Conservation (phyloP, 2,329 filamentous ascomycete genomes). For the Fusarium guadeloupense region DNA sequence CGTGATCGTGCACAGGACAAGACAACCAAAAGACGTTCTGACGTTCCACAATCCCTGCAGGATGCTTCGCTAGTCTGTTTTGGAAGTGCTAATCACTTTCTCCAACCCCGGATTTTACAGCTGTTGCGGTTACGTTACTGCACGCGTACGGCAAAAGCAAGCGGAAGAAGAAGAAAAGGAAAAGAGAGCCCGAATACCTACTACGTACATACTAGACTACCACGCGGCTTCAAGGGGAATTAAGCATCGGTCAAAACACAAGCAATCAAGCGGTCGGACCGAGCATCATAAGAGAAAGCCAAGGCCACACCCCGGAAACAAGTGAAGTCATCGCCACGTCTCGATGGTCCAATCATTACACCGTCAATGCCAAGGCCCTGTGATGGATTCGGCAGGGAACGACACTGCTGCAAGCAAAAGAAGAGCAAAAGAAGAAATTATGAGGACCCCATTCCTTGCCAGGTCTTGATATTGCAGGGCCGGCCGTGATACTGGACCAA, state of each 20-base stretch:
- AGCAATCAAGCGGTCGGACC: constrained; percentile 20
- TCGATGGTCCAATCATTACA: constrained; percentile 36
- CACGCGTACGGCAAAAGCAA: neutral
- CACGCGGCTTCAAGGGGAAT: neutral
- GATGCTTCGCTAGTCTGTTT: constrained; percentile 19
- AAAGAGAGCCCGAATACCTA: no score
- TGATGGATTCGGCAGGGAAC: constrained; percentile 39
- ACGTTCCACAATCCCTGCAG: constrained; percentile 31
- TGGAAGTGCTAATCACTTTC: neutral
- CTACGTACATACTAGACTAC: no score
- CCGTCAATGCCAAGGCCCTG: constrained; percentile 12
- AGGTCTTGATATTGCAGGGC: neutral
- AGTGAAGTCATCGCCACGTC: constrained; percentile 43
- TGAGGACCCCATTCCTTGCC: neutral
- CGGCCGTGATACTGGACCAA: neutral
- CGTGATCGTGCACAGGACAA: constrained; percentile 19
- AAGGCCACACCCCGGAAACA: constrained; percentile 18
- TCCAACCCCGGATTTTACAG: constrained; percentile 31
- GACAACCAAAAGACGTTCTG: neutral
- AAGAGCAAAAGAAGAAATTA: neutral
- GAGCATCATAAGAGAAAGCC: constrained; percentile 13
- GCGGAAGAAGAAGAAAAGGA: neutral
- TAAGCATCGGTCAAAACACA: neutral
- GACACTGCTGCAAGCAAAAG: constrained; percentile 14
- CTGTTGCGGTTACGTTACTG: constrained; percentile 14